phyloP scores from a whole-genome alignment of 148 eudicot species.

The Vaccinium myrtillus region DNA sequence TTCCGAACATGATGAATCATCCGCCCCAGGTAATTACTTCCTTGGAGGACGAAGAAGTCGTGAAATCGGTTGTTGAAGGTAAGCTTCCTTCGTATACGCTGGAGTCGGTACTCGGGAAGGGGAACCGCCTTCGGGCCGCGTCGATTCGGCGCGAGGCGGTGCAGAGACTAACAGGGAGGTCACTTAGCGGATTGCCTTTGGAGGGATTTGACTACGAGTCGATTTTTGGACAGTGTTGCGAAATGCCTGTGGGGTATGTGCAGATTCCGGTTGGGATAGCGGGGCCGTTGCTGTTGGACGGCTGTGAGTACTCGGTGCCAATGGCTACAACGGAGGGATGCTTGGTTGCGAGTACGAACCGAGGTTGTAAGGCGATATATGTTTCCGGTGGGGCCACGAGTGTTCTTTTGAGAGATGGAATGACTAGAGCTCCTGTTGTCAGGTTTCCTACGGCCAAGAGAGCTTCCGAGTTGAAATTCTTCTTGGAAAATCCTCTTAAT shows the following conservation, averaged over 20 bases:
- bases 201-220: slow-evolving; percentile 40
- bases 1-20: not conserved
- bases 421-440: slow-evolving; percentile 46
- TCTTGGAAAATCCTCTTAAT: slow-evolving; percentile 35
- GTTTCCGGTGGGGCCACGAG: slow-evolving; percentile 34
- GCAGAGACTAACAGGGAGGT: slow-evolving; percentile 33
- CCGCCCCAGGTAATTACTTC: not conserved
- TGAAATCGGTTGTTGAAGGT: slow-evolving; percentile 27
- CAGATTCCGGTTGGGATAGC: slow-evolving; percentile 48
- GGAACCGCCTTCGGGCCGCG: slow-evolving; percentile 30
- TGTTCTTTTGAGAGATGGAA: slow-evolving; percentile 30
- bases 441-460: slow-evolving; percentile 33
- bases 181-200: slow-evolving; percentile 28
- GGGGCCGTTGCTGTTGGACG: slow-evolving; percentile 40
- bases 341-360: slow-evolving; percentile 41
- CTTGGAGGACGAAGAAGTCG: slow-evolving; percentile 26
- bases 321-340: slow-evolving; percentile 50
- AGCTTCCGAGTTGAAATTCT: slow-evolving; percentile 34
- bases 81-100: slow-evolving; percentile 31
- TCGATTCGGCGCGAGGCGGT: slow-evolving; percentile 34
- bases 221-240: slow-evolving; percentile 44
- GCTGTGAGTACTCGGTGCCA: slow-evolving; percentile 34
- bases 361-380: slow-evolving; percentile 40
- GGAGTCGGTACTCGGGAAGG: slow-evolving; percentile 33
- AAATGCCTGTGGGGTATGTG: slow-evolving; percentile 41